Evolutionary conservation across 2,329 filamentous ascomycete genomes (phyloP).

Genomic region (Teratosphaeria nubilosa): DNA sequence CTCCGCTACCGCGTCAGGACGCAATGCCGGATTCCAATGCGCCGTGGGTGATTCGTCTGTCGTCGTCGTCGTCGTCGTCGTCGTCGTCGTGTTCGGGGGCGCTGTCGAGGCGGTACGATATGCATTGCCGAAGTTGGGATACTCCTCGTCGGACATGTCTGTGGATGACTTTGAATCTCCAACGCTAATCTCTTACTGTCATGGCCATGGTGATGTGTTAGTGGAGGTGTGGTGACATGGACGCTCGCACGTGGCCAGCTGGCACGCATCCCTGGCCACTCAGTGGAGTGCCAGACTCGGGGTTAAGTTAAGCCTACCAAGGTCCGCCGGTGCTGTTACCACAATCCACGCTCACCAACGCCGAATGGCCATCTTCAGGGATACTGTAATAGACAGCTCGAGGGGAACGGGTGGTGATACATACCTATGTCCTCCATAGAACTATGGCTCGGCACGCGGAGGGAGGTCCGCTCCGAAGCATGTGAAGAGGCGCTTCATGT

Average conservation of each 20-base stretch:
- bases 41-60: constrained; percentile 21
- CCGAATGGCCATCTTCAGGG: neutral
- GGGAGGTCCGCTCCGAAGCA: neutral
- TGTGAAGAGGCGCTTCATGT: too few species aligned
- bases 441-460: neutral
- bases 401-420: neutral
- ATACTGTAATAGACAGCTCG: neutral
- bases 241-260: neutral
- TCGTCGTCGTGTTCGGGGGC: neutral
- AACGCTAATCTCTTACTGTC: neutral
- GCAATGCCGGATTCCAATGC: constrained; percentile 46
- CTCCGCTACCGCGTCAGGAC: constrained; percentile 19
- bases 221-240: neutral
- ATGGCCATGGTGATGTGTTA: constrained; percentile 9
- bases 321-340: neutral
- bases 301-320: neutral
- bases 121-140: constrained; percentile 32
- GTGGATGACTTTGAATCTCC: neutral
- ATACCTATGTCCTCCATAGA: neutral
- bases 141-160: constrained; percentile 18
- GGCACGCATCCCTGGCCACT: neutral
- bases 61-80: too few species aligned
- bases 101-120: constrained; percentile 13
- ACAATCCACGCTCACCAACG: neutral
- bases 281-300: neutral